Base-by-base conservation (phyloP, 257 asterid species). In the Solanum lignicaule region DNA sequence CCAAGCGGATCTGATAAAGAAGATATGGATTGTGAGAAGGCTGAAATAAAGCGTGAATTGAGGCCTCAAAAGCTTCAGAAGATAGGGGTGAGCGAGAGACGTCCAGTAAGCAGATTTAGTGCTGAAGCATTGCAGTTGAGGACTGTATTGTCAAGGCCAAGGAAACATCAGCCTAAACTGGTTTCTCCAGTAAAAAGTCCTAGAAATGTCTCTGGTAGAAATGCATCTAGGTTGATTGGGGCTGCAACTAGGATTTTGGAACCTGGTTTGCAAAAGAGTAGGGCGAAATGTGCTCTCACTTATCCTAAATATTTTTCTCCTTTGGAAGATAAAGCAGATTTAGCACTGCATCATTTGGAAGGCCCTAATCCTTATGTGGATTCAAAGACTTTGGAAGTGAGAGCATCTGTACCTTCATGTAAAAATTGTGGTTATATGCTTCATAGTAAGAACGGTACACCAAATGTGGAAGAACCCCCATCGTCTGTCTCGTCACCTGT, bases 31-130 rank as follows among this genome's bases (percentile, higher is more conserved):
- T 87, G 86, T 81, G 96, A 90, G 84, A 92, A 92, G 83, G 92
- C 90, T 43, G 94, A 90, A 87, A 39, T 73, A 75, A 93, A 94
- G 90, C 92, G 92, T 31, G 98, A 95, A 87, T 86, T 87, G 8
- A 92, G 98, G 94, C 97, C 99, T 85, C 98, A 91, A 89, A 97
- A 97, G 93, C 94, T 95, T 92, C 99, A 94, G 89, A 97, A 92
- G 88, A 96, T 95, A 5, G 95, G 94, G 83, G 36, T 90, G n/a
- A 85, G 88, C 23, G 99, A 96, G 90, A 90, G 90, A 88, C 88
- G 89, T 75, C 87, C 95, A 0, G 79, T 94, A 4, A 69, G 94
- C 89, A 90, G 90, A 90, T 92, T 92, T 83, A 96, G 96, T 85
- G 78, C 91, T 0, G 99, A 95, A 83, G 91, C 92, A 8, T 86